Percentiles rank a stretch among this genome's conserved stretches.
Evolutionary conservation across 352 stramenopile species (phyloP).

Genomic region (Globisporangium orthogonon): DNA sequence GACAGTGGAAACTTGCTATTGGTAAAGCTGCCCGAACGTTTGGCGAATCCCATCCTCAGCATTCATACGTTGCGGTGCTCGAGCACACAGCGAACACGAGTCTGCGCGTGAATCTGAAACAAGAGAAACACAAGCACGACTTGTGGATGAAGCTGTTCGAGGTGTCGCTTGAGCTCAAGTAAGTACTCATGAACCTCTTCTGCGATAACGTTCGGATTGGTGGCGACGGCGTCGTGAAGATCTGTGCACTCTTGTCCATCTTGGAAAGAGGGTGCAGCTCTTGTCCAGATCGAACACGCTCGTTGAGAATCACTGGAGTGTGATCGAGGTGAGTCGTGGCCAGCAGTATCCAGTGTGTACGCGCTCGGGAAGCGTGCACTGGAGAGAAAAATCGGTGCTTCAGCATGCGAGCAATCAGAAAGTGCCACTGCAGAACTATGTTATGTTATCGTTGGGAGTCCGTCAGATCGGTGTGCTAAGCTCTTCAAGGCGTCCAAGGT

Average conservation of each 20-base stretch:
- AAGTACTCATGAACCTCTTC: background rate
- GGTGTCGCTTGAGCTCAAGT: slow-evolving; percentile 2
- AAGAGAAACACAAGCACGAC: background rate
- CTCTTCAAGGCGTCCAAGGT: slow-evolving; percentile 8
- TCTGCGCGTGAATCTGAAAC: slow-evolving; percentile 3
- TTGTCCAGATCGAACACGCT: background rate
- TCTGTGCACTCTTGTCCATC: slow-evolving; percentile 3
- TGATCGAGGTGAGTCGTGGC: background rate
- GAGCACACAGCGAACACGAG: slow-evolving; percentile 8
- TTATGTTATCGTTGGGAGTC: background rate
- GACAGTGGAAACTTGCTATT: slow-evolving; percentile 16
- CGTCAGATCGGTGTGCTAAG: slow-evolving; percentile 8
- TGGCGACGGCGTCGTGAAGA: slow-evolving; percentile 1
- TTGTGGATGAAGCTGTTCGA: background rate
- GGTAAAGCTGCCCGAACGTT: slow-evolving; percentile 22
- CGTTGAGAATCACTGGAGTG: slow-evolving; percentile 3
- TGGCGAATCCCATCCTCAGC: slow-evolving; percentile 15
- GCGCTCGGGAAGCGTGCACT: slow-evolving; percentile 1
- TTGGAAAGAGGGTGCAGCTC: background rate
- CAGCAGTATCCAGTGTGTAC: slow-evolving; percentile 6
- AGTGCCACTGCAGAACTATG: background rate
- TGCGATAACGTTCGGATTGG: slow-evolving; percentile 2
- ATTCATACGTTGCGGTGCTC: slow-evolving; percentile 9
- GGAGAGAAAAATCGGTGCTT: slow-evolving; percentile 2
- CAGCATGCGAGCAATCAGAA: slow-evolving; percentile 2